These are phyloP conservation scores for Discostella stelligeroides DNA, from an alignment of 108 stramenopile genomes.

Conservation along the genomic window DNA sequence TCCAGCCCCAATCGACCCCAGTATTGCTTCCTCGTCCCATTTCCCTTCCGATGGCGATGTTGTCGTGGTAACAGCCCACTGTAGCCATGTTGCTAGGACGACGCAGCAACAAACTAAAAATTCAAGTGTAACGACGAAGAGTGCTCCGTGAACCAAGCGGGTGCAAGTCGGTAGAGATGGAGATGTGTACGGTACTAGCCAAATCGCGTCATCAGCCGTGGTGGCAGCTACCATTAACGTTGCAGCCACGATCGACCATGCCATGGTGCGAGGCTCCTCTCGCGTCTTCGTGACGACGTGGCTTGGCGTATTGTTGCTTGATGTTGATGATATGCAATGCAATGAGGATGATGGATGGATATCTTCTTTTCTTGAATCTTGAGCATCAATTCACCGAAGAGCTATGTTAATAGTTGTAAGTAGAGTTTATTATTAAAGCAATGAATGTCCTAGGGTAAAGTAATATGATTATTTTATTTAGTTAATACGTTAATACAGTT, in stretches of 20 bases:
- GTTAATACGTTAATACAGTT: too few species aligned
- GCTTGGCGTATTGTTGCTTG: background rate
- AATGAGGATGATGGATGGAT: too few species aligned
- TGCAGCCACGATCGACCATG: conserved; percentile 51
- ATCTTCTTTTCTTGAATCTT: too few species aligned
- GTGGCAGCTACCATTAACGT: conserved; percentile 61
- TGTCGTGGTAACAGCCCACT: conserved; percentile 36
- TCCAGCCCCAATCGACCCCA: conserved; percentile 52
- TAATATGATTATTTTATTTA: too few species aligned
- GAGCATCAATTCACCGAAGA: too few species aligned
- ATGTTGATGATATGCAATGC: too few species aligned
- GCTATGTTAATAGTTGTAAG: too few species aligned
- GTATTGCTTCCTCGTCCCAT: conserved; percentile 28
- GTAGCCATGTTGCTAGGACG: conserved; percentile 24
- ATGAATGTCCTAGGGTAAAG: too few species aligned
- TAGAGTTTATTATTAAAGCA: too few species aligned
- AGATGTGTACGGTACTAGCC: conserved; percentile 65
- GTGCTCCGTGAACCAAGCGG: conserved; percentile 49
- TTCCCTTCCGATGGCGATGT: conserved; percentile 16
- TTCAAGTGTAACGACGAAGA: conserved; percentile 61
- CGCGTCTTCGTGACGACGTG: background rate
- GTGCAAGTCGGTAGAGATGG: conserved; percentile 32
- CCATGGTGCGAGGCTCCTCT: background rate
- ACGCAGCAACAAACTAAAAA: conserved; percentile 41
- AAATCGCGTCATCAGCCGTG: conserved; percentile 72